A percentile compares a stretch with the other conserved stretches of the same genome.
These are phyloP conservation scores for Serendipita sp. DNA, from an alignment of 768 basidiomycete genomes.

Conservation along the genomic window DNA sequence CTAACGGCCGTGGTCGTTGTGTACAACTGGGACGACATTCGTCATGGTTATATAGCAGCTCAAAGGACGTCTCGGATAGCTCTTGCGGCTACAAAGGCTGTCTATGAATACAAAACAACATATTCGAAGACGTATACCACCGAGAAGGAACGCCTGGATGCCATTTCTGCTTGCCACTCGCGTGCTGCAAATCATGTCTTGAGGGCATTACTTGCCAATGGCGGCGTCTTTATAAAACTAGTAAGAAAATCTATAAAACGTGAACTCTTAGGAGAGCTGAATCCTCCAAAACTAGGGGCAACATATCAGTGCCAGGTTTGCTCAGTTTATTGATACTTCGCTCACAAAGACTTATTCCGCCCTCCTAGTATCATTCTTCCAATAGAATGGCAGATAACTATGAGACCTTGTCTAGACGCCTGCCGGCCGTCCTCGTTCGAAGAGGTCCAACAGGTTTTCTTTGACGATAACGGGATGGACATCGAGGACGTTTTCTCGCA, in stretches of 20 bases:
- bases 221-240: constrained; percentile 37
- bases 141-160: constrained; percentile 32
- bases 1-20: background rate
- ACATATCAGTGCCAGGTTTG: constrained; percentile 8
- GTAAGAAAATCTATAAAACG: background rate
- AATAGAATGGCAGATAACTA: constrained; percentile 41
- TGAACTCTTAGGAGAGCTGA: background rate
- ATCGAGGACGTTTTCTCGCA: constrained; percentile 66
- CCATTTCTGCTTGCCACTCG: constrained; percentile 63
- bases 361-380: constrained; percentile 34
- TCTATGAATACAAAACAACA: constrained; percentile 19
- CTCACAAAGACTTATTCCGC: too few relatives aligned
- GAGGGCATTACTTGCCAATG: constrained; percentile 73
- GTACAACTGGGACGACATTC: background rate
- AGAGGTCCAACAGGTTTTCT: constrained; percentile 58
- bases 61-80: background rate
- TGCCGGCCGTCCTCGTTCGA: constrained; percentile 79
- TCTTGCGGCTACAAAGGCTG: background rate
- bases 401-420: constrained; percentile 67
- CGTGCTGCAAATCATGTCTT: constrained; percentile 68
- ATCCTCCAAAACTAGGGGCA: constrained; percentile 14
- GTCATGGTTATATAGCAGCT: background rate
- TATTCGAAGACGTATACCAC: constrained; percentile 37
- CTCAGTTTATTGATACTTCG: too few relatives aligned
- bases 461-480: constrained; percentile 56